Evolutionary conservation across 208 protist genomes (phyloP), one percentile per base, ranked within the genome.

Genomic region (Leishmania major): DNA sequence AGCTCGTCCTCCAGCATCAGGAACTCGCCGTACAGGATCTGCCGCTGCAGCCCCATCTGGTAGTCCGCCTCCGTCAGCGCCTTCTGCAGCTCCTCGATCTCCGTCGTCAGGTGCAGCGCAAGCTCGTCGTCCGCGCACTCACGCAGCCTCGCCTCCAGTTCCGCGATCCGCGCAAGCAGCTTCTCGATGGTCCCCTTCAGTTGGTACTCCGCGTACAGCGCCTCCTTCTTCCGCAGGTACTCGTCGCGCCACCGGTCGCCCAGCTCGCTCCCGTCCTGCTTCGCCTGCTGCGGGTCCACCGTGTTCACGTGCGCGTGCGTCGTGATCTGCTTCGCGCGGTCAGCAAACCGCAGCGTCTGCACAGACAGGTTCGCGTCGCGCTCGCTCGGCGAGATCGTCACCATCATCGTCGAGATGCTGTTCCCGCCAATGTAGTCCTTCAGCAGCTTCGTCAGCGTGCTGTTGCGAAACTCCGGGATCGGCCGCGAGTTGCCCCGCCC

Each of bases 351-450:
- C 55, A 97, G 90, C 60, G 95, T 91, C 83, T 97, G 95, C 75
- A 95, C 90, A 35, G 92, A 93, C 67, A 95, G 90, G 82, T 94
- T 89, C 19, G 95, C 87, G 77, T 96, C 93, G 70, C 94, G 88
- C 85, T 97, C 94, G 79, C 87, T 73, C 40, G 97, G 87, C 0
- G 94, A 97, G 7, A 98, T 88, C 19, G 93, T 98, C 25, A 98
- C 96, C 28, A 99, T 76, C 95, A 99, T 98, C 1, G 98, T 81
- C 89, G 95, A 92, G 83, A 98, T 99, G 5, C 85, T 86, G 10
- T 95, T 95, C 11, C 90, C 93, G 1, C 92, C 95, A 0, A 98
- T 83, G 75, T 92, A 97, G 75, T 93, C 89, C 86, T 98, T 93
- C 55, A 98, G 87, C 31, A 98, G 76, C 74, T 93, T 97, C 3